Conservation (phyloP, 2,329 filamentous ascomycete genomes). For the Ascochyta fabae region DNA sequence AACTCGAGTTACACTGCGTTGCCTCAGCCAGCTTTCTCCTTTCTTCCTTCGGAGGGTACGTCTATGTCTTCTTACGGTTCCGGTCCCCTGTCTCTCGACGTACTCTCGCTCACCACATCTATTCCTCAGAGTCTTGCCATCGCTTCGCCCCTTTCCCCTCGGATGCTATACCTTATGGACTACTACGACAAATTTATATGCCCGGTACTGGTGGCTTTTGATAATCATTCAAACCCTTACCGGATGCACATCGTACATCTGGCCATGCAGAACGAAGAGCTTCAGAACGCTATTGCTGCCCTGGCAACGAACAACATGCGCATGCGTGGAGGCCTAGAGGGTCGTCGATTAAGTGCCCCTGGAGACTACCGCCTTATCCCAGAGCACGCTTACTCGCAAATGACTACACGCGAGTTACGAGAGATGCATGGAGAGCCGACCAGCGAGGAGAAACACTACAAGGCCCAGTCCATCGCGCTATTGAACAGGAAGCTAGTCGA, state of each 20-base stretch:
- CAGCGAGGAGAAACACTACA: slow-evolving; percentile 81
- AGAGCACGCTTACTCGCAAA: slow-evolving; percentile 47
- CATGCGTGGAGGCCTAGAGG: slow-evolving; percentile 75
- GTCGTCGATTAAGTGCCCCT: slow-evolving; percentile 40
- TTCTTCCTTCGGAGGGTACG: slow-evolving; percentile 51
- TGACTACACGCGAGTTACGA: slow-evolving; percentile 46
- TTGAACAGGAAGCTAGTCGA: slow-evolving; percentile 86
- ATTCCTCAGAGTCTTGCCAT: slow-evolving; percentile 55
- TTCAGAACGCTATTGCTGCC: slow-evolving; percentile 93
- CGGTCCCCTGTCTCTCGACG: slow-evolving; percentile 47
- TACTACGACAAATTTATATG: slow-evolving; percentile 95
- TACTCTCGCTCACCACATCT: slow-evolving; percentile 49
- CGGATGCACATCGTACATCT: slow-evolving; percentile 81
- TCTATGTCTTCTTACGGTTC: slow-evolving; percentile 51
- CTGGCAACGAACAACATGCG: slow-evolving; percentile 87
- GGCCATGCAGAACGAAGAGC: slow-evolving; percentile 76
- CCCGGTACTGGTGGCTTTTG: slow-evolving; percentile 88
- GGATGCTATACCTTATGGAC: slow-evolving; percentile 87
- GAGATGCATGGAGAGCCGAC: slow-evolving; percentile 63
- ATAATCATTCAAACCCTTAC: slow-evolving; percentile 82
- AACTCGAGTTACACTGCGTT: slow-evolving; percentile 47
- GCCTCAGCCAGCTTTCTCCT: slow-evolving; percentile 47
- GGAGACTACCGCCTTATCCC: slow-evolving; percentile 42
- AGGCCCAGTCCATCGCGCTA: slow-evolving; percentile 80
- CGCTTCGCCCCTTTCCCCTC: slow-evolving; percentile 69